Evolutionary conservation across 1,284 basidiomycete species (phyloP).

Genomic region (Agaricales sp.): DNA sequence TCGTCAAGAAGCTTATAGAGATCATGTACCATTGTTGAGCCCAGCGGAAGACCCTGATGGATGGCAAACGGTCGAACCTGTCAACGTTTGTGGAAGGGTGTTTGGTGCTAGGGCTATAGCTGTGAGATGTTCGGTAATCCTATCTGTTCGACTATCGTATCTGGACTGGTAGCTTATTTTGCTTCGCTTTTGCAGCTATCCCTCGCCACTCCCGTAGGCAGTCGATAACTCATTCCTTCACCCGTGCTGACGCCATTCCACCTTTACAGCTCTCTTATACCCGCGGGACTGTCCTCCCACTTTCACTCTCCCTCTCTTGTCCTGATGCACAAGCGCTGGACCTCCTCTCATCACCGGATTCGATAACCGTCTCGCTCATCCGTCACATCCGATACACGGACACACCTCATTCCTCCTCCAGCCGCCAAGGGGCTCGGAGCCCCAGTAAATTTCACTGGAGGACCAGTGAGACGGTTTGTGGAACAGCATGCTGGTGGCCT

Average conservation of each 20-base stretch:
- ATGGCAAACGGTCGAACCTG: background rate
- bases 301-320: background rate
- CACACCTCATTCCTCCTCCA: background rate
- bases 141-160: too few species aligned
- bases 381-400: background rate
- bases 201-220: background rate
- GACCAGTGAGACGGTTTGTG: background rate
- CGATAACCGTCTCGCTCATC: background rate
- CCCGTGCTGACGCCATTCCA: background rate
- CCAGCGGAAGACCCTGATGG: background rate
- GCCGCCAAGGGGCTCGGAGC: background rate
- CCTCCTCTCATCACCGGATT: background rate
- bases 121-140: background rate
- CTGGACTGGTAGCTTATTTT: background rate
- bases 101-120: background rate
- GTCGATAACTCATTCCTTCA: background rate
- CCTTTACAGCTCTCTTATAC: background rate
- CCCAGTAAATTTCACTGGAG: background rate
- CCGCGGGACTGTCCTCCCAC: background rate
- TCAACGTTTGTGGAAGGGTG: background rate
- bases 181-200: background rate
- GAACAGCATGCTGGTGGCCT: background rate
- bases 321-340: background rate
- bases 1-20: background rate
- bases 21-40: background rate